Evolutionary conservation across 129 eudicot species (phyloP).

Genomic region (Escallonia rubra): DNA sequence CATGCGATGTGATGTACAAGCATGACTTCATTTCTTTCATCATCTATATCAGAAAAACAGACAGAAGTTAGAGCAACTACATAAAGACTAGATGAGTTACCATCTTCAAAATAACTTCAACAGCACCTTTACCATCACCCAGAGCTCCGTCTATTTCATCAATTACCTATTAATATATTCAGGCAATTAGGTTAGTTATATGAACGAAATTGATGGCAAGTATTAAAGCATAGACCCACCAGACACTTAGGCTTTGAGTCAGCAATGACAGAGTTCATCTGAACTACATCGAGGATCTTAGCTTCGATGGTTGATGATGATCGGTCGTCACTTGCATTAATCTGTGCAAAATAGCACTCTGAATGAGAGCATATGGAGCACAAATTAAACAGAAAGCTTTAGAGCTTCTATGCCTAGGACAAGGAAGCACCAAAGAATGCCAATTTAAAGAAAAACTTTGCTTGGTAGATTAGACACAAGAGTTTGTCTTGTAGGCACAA

Average conservation of each 20-base stretch:
- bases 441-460: neutral
- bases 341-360: conserved; percentile 34
- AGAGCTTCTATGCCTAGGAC: neutral
- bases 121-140: conserved; percentile 97
- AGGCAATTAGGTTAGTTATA: neutral
- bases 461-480: too few relatives aligned
- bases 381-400: neutral
- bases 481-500: too few relatives aligned
- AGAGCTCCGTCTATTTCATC: conserved; percentile 99
- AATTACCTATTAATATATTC: conserved; percentile 49
- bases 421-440: neutral
- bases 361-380: conserved; percentile 1
- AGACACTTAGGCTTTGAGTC: conserved; percentile 98
- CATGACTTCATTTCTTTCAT: neutral
- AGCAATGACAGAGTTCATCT: conserved; percentile 86
- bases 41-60: too few relatives aligned
- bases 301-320: conserved; percentile 74
- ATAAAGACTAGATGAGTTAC: conserved; percentile 24
- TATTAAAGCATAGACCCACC: conserved; percentile 38
- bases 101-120: conserved; percentile 85
- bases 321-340: conserved; percentile 97
- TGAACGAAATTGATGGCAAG: conserved; percentile 1
- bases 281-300: conserved; percentile 89
- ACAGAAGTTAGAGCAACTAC: neutral
- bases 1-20: neutral